These are phyloP conservation scores for Leishmania mexicana DNA, from an alignment of 208 protist species.

Conservation along the genomic window DNA sequence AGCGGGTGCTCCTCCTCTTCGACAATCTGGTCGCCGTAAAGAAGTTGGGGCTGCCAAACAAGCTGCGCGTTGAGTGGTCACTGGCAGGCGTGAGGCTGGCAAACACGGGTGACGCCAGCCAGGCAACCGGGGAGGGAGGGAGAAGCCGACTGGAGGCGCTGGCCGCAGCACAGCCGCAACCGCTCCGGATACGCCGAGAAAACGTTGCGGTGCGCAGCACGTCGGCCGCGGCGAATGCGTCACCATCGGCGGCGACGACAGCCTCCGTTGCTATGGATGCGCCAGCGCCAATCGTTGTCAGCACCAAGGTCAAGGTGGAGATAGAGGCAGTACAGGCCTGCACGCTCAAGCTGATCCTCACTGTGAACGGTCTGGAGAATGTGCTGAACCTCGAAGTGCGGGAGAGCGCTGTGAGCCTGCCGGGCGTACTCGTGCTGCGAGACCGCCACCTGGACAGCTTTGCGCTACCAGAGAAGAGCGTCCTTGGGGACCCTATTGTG, in stretches of 20 bases:
- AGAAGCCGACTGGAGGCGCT: slow-evolving; percentile 13
- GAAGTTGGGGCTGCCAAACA: slow-evolving; percentile 11
- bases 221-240: background rate
- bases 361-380: slow-evolving; percentile 46
- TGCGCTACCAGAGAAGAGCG: slow-evolving; percentile 26
- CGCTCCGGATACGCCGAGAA: slow-evolving; percentile 25
- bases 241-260: background rate
- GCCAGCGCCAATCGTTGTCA: slow-evolving; percentile 9
- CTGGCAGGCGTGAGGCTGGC: slow-evolving; percentile 13
- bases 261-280: background rate
- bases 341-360: slow-evolving; percentile 45
- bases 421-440: slow-evolving; percentile 77
- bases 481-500: slow-evolving; percentile 46
- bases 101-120: background rate
- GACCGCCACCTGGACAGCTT: slow-evolving; percentile 54
- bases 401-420: slow-evolving; percentile 42
- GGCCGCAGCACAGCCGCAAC: slow-evolving; percentile 11
- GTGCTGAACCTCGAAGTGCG: slow-evolving; percentile 57
- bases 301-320: slow-evolving; percentile 37
- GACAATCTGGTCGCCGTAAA: slow-evolving; percentile 48
- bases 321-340: slow-evolving; percentile 35
- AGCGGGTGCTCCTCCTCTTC: slow-evolving; percentile 63
- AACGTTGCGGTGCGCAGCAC: slow-evolving; percentile 13
- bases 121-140: background rate
- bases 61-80: slow-evolving; percentile 15